Percentiles rank a stretch among this genome's conserved stretches.
phyloP scores from a whole-genome alignment of 2,329 filamentous ascomycete genomes.

The Fusarium coffeatum region DNA sequence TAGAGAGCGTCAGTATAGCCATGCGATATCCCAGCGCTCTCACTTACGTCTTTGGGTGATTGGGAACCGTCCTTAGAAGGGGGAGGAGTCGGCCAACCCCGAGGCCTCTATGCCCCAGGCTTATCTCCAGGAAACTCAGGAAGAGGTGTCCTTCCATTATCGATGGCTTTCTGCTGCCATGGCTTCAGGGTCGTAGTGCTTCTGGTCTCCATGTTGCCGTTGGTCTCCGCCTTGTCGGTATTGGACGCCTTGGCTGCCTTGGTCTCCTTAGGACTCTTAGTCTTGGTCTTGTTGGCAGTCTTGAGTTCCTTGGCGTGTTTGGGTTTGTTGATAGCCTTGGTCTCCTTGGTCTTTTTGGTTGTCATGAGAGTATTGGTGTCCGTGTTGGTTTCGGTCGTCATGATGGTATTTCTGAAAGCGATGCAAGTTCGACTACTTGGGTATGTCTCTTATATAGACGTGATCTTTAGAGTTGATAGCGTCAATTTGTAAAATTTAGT shows the following conservation, averaged over 20 bases:
- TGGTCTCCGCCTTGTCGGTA: not conserved
- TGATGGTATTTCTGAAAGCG: not conserved
- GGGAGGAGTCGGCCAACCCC: not conserved
- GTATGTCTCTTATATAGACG: not conserved
- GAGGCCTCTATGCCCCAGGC: not conserved
- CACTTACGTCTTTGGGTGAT: not conserved
- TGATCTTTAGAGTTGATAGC: not conserved
- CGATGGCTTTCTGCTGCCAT: not conserved
- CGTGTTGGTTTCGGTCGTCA: not conserved
- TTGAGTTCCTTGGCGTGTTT: not conserved
- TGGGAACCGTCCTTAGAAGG: not conserved
- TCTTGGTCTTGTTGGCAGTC: no score
- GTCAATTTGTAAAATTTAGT: not conserved
- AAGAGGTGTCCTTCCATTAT: not conserved
- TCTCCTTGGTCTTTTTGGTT: not conserved
- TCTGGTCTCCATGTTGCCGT: not conserved
- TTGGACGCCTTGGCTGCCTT: not conserved
- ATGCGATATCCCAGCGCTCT: not conserved
- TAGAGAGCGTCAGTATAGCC: not conserved
- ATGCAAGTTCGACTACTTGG: not conserved
- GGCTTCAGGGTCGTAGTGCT: not conserved
- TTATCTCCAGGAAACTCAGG: not conserved
- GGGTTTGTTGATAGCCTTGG: not conserved
- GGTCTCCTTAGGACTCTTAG: not conserved
- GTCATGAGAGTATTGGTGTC: not conserved